Evolutionary conservation across 1,139 yeast species (phyloP), one percentile per base, ranked within the genome.

Genomic region (Pneumocystis oryctolagi): DNA sequence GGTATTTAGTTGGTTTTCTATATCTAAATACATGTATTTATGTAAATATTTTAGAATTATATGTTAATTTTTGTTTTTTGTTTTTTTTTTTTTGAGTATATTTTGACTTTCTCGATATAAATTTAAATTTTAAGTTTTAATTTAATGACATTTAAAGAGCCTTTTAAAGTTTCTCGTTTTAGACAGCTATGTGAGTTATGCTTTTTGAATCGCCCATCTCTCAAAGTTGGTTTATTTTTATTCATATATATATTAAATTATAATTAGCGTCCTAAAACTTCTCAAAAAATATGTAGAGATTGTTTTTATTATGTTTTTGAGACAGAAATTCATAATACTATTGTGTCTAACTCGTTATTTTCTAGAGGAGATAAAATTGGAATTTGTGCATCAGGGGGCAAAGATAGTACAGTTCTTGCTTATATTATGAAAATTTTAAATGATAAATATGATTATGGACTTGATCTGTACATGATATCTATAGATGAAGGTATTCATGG

Each of bases 331-430:
- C 98, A 94, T 76, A 82, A 89, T 69, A 92, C 98, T 5, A 90
- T 94, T 62, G 77, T 79, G 12, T 78, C 82, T 60, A 84, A 87
- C 63, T 77, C 82, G 0, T 79, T 94, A 60, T 94, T 94, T 70
- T 73, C 82, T 40, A 79, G 77, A 0, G 97, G 97, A 18, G 98
- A 94, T 71, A 80, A 77, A 53, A 92, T 94, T 1, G 98, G 97
- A 18, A 90, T 94, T 34, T 98, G 99, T 16, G 98, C 98, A 0
- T 88, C 96, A 1, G 99, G 99, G 31, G 99, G 99, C 61, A 94
- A 94, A 71, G 99, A 94, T 72, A 89, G 97, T 3, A 94, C 98
- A 0, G 98, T 94, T 0, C 75, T 94, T 47, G 98, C 98, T 0
- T 84, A 92, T 61, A 82, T 94, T 1, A 76, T 94, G 75, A 92